These are phyloP conservation scores for Phalaenopsis aphrodite DNA, from an alignment of 106 monocot genomes.

Conservation along the genomic window DNA sequence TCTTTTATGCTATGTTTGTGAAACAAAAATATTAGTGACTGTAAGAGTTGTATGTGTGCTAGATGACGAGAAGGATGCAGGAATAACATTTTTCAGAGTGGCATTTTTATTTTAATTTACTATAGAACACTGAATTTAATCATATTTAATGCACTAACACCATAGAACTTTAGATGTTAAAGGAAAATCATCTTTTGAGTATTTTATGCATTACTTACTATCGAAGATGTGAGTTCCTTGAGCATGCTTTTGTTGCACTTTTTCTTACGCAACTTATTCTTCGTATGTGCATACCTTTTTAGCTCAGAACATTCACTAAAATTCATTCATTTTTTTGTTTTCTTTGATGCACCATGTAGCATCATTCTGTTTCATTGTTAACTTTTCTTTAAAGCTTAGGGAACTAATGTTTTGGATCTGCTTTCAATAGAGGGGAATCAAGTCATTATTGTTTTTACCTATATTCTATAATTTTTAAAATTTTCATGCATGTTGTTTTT, in stretches of 20 bases:
- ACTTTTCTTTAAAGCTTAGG: not conserved
- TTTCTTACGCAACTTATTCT: not conserved
- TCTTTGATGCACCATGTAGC: not conserved
- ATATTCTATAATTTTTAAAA: not conserved
- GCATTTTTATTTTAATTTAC: not conserved
- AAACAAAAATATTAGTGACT: not conserved
- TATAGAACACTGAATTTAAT: not conserved
- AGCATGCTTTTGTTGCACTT: not conserved
- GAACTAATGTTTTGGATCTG: not conserved
- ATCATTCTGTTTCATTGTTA: not conserved
- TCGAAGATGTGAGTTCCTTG: not conserved
- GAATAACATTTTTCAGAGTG: not conserved
- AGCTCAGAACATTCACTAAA: too few relatives aligned
- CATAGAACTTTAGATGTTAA: not conserved
- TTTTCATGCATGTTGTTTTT: not conserved
- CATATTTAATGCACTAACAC: not conserved
- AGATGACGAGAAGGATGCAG: not conserved
- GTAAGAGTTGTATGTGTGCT: not conserved
- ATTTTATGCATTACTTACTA: not conserved
- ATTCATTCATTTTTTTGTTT: not conserved
- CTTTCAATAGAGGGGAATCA: not conserved
- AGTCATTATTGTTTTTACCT: not conserved
- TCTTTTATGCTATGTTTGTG: not conserved
- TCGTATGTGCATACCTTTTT: not conserved
- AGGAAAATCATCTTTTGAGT: not conserved